Percentiles rank a stretch among this genome's conserved stretches.
These are phyloP conservation scores for Diddensiella transvaalensis DNA, from an alignment of 805 yeast genomes.

Conservation along the genomic window DNA sequence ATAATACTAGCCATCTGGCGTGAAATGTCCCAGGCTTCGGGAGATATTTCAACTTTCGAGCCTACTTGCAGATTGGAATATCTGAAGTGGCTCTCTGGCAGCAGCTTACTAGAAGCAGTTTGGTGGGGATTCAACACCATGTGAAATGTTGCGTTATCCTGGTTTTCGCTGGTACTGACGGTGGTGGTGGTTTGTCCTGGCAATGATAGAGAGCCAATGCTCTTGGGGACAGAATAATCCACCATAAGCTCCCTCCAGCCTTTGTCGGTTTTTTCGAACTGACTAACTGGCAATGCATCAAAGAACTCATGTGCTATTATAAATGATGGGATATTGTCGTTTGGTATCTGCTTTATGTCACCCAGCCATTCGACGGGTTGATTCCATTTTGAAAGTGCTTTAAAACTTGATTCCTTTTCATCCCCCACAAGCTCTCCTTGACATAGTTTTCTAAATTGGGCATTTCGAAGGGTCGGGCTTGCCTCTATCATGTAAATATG, in stretches of 20 bases:
- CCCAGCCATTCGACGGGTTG: constrained; percentile 42
- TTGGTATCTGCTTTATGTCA: constrained; percentile 32
- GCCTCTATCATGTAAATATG: constrained; percentile 64
- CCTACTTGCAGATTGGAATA: constrained; percentile 52
- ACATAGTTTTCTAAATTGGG: constrained; percentile 52
- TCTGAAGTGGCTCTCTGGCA: constrained; percentile 51
- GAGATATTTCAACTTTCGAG: constrained; percentile 66
- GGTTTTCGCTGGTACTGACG: constrained; percentile 7
- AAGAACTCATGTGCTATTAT: constrained; percentile 82
- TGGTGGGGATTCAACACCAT: constrained; percentile 54
- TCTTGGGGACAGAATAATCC: constrained; percentile 41
- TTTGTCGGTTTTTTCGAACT: constrained; percentile 51
- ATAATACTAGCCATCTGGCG: constrained; percentile 48
- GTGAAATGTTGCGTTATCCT: constrained; percentile 43
- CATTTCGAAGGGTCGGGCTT: constrained; percentile 55
- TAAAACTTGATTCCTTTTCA: constrained; percentile 33
- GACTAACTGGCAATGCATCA: constrained; percentile 78
- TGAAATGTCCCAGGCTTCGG: constrained; percentile 63
- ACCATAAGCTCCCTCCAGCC: constrained; percentile 83
- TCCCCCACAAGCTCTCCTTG: constrained; percentile 9
- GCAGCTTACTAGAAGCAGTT: constrained; percentile 54
- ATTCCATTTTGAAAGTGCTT: constrained; percentile 48
- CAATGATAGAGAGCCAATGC: constrained; percentile 19
- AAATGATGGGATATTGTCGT: constrained; percentile 46
- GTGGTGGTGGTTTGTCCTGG: constrained; percentile 26